These are phyloP conservation scores for Geosmithia flava DNA, from an alignment of 2,329 filamentous ascomycete genomes.

Conservation along the genomic window DNA sequence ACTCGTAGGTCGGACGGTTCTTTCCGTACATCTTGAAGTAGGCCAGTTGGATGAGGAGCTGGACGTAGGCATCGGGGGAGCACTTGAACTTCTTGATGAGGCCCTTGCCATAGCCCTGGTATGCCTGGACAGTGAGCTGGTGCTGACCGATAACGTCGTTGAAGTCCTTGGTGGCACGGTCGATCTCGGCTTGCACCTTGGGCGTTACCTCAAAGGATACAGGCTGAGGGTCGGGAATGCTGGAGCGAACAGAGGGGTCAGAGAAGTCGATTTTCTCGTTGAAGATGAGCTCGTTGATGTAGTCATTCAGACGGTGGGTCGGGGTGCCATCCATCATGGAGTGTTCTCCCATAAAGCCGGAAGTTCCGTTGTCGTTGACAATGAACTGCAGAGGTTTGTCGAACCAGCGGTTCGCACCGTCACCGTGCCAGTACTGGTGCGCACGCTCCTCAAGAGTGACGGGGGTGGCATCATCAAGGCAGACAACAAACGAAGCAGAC, in stretches of 20 bases:
- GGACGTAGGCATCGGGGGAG: slow-evolving; percentile 93
- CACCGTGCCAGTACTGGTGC: slow-evolving; percentile 95
- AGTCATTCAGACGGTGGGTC: slow-evolving; percentile 93
- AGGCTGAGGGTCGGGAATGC: slow-evolving; percentile 67
- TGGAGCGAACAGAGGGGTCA: slow-evolving; percentile 63
- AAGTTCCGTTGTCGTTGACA: slow-evolving; percentile 93
- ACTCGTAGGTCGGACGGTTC: slow-evolving; percentile 96
- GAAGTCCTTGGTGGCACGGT: slow-evolving; percentile 69
- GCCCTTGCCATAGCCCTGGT: slow-evolving; percentile 95
- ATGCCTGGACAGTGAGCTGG: slow-evolving; percentile 86
- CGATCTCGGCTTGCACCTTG: slow-evolving; percentile 65
- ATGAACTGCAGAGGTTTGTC: slow-evolving; percentile 99
- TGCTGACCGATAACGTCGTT: slow-evolving; percentile 70
- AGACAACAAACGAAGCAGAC: slow-evolving; percentile 80
- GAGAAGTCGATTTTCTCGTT: slow-evolving; percentile 89
- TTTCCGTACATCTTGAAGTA: slow-evolving; percentile 99
- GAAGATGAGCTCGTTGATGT: slow-evolving; percentile 83
- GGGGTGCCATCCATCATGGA: slow-evolving; percentile 99
- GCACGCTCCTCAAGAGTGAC: slow-evolving; percentile 93
- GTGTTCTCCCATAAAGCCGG: slow-evolving; percentile 97
- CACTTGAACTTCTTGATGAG: slow-evolving; percentile 99
- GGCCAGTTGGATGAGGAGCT: slow-evolving; percentile 96
- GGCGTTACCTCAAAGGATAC: slow-evolving; percentile 69
- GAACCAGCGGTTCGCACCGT: slow-evolving; percentile 91
- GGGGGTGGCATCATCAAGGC: slow-evolving; percentile 81